Percentiles rank a stretch among this genome's conserved stretches.
These are phyloP conservation scores for Chaetomiaceae sp. DNA, from an alignment of 2,329 filamentous ascomycete species.

Conservation along the genomic window DNA sequence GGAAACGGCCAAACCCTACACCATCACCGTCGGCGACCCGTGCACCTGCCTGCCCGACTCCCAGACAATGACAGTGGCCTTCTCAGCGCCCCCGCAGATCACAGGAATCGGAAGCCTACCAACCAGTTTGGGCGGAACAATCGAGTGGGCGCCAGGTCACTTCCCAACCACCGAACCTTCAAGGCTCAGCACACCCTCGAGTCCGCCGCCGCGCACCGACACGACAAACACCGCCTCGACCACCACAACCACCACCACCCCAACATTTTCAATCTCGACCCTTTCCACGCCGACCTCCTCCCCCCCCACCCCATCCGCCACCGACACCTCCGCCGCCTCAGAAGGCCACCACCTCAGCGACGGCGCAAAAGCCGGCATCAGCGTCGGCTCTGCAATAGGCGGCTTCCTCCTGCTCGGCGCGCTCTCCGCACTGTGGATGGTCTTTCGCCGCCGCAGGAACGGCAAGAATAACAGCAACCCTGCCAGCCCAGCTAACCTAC, in stretches of 20 bases:
- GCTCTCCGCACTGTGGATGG: constrained; percentile 6
- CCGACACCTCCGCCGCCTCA: not conserved
- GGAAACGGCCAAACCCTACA: constrained; percentile 18
- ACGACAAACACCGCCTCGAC: not conserved
- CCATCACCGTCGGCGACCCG: constrained; percentile 17
- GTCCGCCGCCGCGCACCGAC: not conserved
- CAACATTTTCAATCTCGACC: not conserved
- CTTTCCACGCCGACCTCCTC: not conserved
- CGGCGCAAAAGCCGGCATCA: constrained; percentile 22
- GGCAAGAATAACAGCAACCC: not conserved
- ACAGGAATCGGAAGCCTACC: constrained; percentile 19
- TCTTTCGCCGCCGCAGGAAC: constrained; percentile 5
- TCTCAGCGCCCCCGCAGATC: constrained; percentile 14
- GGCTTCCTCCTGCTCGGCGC: constrained; percentile 12
- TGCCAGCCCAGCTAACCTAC: too few species aligned
- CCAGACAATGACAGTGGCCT: constrained; percentile 20
- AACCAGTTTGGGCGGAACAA: constrained; percentile 15
- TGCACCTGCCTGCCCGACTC: constrained; percentile 21
- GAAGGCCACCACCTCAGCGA: constrained; percentile 15
- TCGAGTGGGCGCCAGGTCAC: constrained; percentile 22
- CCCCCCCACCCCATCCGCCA: not conserved
- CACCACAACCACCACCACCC: not conserved
- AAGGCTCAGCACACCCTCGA: not conserved
- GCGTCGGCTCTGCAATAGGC: constrained; percentile 9
- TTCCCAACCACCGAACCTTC: constrained; percentile 18